Percentiles rank a stretch among this genome's conserved stretches.
These are phyloP conservation scores for Chlorophyllum brunneum DNA, from an alignment of 768 basidiomycete genomes.

Conservation along the genomic window DNA sequence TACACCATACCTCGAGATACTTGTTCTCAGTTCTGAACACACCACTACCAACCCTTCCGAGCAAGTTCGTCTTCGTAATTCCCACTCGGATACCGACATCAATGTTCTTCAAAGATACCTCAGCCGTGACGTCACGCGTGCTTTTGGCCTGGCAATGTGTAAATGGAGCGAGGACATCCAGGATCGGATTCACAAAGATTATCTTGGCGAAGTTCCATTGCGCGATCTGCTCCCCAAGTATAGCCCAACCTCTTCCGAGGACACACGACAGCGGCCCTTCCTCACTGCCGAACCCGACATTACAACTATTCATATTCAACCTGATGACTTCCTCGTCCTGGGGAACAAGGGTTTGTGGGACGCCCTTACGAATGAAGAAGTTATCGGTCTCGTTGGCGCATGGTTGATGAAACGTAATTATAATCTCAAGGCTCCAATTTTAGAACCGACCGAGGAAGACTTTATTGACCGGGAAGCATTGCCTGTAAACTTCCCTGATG, in stretches of 20 bases:
- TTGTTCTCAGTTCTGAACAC: slow-evolving; percentile 37
- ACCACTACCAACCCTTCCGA: slow-evolving; percentile 30
- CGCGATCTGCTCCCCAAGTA: slow-evolving; percentile 12
- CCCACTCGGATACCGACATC: slow-evolving; percentile 23
- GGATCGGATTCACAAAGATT: slow-evolving; percentile 28
- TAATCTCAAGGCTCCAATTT: background rate
- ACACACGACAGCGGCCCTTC: slow-evolving; percentile 41
- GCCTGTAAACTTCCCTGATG: slow-evolving; percentile 20
- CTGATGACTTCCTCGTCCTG: slow-evolving; percentile 52
- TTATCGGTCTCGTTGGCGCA: slow-evolving; percentile 47
- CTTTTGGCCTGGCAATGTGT: slow-evolving; percentile 39
- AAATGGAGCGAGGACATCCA: slow-evolving; percentile 41
- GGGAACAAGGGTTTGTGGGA: slow-evolving; percentile 53
- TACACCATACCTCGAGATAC: slow-evolving; percentile 21
- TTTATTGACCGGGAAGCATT: slow-evolving; percentile 21
- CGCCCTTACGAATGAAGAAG: slow-evolving; percentile 49
- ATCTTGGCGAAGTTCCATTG: slow-evolving; percentile 35
- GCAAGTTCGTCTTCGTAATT: slow-evolving; percentile 23
- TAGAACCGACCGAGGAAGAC: slow-evolving; percentile 10
- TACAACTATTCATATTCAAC: slow-evolving; percentile 35
- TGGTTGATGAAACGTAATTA: slow-evolving; percentile 32
- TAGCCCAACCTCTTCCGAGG: slow-evolving; percentile 14
- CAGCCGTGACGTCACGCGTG: slow-evolving; percentile 28
- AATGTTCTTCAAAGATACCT: slow-evolving; percentile 17
- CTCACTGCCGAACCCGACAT: slow-evolving; percentile 51